Conservation (phyloP, 345 rosid species). For the Laguncularia racemosa region DNA sequence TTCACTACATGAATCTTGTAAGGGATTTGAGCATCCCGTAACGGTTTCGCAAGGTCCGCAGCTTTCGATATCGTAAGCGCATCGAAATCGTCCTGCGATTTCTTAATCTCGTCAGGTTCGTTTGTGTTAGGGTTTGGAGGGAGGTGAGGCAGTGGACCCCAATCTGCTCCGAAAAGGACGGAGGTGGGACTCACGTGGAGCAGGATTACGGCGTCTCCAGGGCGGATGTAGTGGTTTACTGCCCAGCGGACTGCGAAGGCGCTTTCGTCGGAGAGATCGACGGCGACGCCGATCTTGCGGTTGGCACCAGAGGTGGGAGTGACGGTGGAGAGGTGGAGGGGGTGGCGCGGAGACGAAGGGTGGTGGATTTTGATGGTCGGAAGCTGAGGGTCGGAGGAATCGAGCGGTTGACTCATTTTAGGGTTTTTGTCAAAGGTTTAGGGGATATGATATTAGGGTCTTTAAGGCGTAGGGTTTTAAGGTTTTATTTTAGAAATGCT, state of each 20-base stretch:
- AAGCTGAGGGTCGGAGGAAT: slow-evolving; percentile 46
- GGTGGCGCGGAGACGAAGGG: slow-evolving; percentile 32
- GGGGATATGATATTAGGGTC: neutral
- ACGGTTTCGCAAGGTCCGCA: slow-evolving; percentile 72
- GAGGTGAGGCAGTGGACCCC: slow-evolving; percentile 76
- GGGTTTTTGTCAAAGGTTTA: slow-evolving; percentile 12
- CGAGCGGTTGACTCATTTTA: slow-evolving; percentile 20
- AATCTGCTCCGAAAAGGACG: slow-evolving; percentile 93
- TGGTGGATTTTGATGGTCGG: slow-evolving; percentile 75
- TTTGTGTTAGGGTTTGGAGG: slow-evolving; percentile 10
- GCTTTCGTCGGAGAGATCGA: slow-evolving; percentile 82
- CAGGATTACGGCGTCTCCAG: slow-evolving; percentile 86
- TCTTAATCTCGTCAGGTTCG: slow-evolving; percentile 20
- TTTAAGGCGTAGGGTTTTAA: no score
- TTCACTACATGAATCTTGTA: slow-evolving; percentile 83
- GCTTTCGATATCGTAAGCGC: slow-evolving; percentile 57
- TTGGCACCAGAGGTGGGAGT: slow-evolving; percentile 86
- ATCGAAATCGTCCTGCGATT: slow-evolving; percentile 66
- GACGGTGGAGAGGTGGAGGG: slow-evolving; percentile 23
- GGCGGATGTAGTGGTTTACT: slow-evolving; percentile 76
- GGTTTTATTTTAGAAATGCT: no score
- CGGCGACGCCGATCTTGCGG: slow-evolving; percentile 87
- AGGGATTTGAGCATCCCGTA: slow-evolving; percentile 81
- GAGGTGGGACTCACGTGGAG: slow-evolving; percentile 98
- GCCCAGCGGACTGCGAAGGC: slow-evolving; percentile 92